Conservation (phyloP, 2,329 filamentous ascomycete species). For the Metarhizium humberi region DNA sequence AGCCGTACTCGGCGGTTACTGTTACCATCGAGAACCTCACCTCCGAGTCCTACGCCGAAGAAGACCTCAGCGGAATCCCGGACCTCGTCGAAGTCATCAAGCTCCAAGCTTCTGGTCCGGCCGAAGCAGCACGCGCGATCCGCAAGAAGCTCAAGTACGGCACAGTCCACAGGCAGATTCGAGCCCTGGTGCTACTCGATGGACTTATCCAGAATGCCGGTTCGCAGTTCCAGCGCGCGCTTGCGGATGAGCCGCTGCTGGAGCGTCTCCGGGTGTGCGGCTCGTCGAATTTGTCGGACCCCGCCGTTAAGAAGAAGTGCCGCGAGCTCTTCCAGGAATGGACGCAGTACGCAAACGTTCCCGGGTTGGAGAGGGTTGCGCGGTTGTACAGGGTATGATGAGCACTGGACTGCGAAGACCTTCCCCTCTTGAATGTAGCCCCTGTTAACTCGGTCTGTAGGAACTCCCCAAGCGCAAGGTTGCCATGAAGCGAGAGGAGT, state of each 20-base stretch:
- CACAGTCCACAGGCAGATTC: slow-evolving; percentile 82
- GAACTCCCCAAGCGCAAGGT: slow-evolving; percentile 60
- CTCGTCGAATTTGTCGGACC: slow-evolving; percentile 75
- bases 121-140: slow-evolving; percentile 82
- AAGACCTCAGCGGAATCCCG: slow-evolving; percentile 84
- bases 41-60: slow-evolving; percentile 79
- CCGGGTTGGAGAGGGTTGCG: slow-evolving; percentile 73
- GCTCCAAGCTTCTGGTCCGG: slow-evolving; percentile 76
- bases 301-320: slow-evolving; percentile 80
- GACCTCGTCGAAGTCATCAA: slow-evolving; percentile 92
- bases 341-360: slow-evolving; percentile 75
- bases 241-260: slow-evolving; percentile 83
- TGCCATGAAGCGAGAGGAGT: slow-evolving; percentile 65
- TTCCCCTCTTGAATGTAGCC: background rate
- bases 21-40: slow-evolving; percentile 88
- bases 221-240: slow-evolving; percentile 72
- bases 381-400: slow-evolving; percentile 56
- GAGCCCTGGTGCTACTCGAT: slow-evolving; percentile 81
- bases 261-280: slow-evolving; percentile 85
- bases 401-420: background rate
- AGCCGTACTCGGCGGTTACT: slow-evolving; percentile 88
- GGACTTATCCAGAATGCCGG: slow-evolving; percentile 93
- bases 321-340: slow-evolving; percentile 79
- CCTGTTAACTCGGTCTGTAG: slow-evolving; percentile 20
- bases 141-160: slow-evolving; percentile 99